phyloP scores from a whole-genome alignment of 2,329 filamentous ascomycete genomes.

The Colletotrichum sp. region DNA sequence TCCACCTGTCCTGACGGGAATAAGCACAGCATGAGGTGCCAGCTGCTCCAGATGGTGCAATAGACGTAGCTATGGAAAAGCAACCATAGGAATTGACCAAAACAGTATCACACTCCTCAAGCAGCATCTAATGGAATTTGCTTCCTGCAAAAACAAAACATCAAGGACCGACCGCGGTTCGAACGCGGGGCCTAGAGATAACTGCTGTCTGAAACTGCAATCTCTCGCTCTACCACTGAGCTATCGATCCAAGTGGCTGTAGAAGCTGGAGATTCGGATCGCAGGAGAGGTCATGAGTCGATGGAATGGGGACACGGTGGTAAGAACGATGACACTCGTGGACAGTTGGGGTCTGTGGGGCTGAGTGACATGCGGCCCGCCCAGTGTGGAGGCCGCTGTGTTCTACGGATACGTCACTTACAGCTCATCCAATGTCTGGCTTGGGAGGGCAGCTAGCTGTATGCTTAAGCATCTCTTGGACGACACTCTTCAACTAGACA shows the following conservation, averaged over 20 bases:
- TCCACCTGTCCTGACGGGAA: not conserved
- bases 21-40: not conserved
- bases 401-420: slow-evolving; percentile 11
- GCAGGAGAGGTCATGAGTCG: not conserved
- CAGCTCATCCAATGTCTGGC: slow-evolving; percentile 1
- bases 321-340: not conserved
- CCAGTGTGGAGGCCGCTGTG: not conserved
- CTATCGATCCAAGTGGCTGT: slow-evolving; percentile 17
- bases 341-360: not conserved
- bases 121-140: not conserved
- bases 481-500: not conserved
- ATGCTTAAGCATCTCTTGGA: not conserved
- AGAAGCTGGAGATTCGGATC: accelerated
- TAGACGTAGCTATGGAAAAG: not conserved
- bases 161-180: slow-evolving; percentile 21
- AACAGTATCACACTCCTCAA: not conserved
- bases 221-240: slow-evolving; percentile 23
- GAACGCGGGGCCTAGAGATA: slow-evolving; percentile 22
- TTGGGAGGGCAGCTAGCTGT: not conserved
- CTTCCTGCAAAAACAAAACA: not conserved
- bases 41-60: not conserved
- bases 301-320: not conserved
- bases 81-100: too few relatives aligned
- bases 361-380: not conserved
- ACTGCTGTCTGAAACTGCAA: not conserved